Evolutionary conservation across 768 basidiomycete genomes (phyloP).

Genomic region (Lactarius vividus): DNA sequence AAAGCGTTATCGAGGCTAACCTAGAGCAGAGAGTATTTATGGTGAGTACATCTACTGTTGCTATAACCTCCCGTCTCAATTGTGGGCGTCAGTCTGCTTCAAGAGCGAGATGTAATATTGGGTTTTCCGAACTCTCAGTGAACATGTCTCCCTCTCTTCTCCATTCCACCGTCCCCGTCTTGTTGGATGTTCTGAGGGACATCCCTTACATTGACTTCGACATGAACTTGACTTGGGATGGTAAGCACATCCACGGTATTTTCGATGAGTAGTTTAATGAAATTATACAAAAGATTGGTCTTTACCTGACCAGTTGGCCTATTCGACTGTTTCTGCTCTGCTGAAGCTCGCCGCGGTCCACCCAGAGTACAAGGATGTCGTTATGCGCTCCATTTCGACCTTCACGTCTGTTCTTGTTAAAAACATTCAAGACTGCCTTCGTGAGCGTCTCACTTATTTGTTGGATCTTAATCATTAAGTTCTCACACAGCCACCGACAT

Average conservation of each 20-base stretch:
- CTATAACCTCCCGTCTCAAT: neutral
- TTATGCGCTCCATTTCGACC: slow-evolving; percentile 55
- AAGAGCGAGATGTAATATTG: slow-evolving; percentile 74
- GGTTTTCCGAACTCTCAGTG: slow-evolving; percentile 74
- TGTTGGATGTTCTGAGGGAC: slow-evolving; percentile 67
- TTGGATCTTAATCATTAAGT: neutral
- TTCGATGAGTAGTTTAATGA: neutral
- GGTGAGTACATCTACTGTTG: slow-evolving; percentile 42
- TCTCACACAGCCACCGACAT: slow-evolving; percentile 56
- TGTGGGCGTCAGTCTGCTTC: slow-evolving; percentile 53
- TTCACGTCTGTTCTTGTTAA: slow-evolving; percentile 60
- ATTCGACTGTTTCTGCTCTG: slow-evolving; percentile 72
- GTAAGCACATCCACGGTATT: slow-evolving; percentile 38
- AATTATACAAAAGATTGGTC: slow-evolving; percentile 65
- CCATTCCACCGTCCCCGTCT: slow-evolving; percentile 50
- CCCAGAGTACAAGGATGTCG: slow-evolving; percentile 46
- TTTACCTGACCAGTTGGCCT: slow-evolving; percentile 80
- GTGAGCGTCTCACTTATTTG: slow-evolving; percentile 41
- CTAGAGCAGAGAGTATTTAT: slow-evolving; percentile 50
- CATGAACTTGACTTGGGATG: slow-evolving; percentile 74
- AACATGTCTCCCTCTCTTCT: slow-evolving; percentile 59
- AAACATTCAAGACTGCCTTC: slow-evolving; percentile 49
- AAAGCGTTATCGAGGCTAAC: slow-evolving; percentile 25
- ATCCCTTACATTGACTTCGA: slow-evolving; percentile 78
- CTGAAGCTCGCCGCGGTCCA: slow-evolving; percentile 60